Base-by-base conservation (phyloP, 495 filamentous ascomycete genomes). In the Chaetomium tenue region DNA sequence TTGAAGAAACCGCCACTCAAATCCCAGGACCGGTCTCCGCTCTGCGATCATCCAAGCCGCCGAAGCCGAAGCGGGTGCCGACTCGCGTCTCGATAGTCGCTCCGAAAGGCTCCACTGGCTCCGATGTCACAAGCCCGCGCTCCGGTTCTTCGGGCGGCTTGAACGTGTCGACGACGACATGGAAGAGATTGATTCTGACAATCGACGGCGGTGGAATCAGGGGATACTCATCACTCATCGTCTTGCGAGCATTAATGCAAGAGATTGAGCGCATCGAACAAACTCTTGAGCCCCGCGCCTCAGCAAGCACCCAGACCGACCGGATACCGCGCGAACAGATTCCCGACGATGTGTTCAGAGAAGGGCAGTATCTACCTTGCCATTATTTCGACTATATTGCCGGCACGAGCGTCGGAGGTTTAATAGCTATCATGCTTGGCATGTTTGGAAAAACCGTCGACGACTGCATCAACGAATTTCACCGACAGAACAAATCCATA, bases 311-410 rank as follows among this genome's bases (percentile, higher is more conserved):
- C n/a, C 62, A 72, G 33, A 73, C 73, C 9, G 63, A 61, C 15
- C 63, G 61, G 2, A 72, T 74, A 48, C 60, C 62, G 0, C 52
- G 62, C 18, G 61, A 69, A 15, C 25, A 52, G 22, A 72, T 87
- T 25, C 82, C 86, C 74, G 73, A 76, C 44, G 69, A 64, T 0
- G 71, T 83, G 40, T 73, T 79, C 22, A 67, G 67, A 26, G 68
- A 78, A 16, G 75, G 76, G 22, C 71, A 78, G 28, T 79, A 79
- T 25, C 76, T 83, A 53, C 83, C 82, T 11, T 83, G 78, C 66
- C 79, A 86, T 13, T 79, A 76, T 57, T 78, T 78, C 44, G 74
- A 78, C 68, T 73, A 76, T 59, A 76, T 79, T 20, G 75, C 72
- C 5, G 77, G 76, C 22, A 78, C 77, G 20, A 75, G 69, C 23